These are phyloP conservation scores for Blastobotrys terrestris DNA, from an alignment of 805 yeast species.

Conservation along the genomic window DNA sequence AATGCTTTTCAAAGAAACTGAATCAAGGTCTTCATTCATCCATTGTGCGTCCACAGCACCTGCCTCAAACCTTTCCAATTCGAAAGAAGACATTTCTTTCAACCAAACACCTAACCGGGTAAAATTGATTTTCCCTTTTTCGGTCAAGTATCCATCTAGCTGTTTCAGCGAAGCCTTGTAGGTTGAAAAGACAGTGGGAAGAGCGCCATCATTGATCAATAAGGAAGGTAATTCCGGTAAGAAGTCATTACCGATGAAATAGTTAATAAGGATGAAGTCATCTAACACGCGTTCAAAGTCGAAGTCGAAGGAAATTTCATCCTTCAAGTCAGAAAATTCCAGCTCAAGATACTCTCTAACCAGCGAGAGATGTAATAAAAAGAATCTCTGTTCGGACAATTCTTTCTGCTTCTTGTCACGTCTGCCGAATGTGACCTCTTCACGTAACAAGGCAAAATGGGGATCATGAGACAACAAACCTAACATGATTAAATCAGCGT, in stretches of 20 bases:
- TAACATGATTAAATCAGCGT: slow-evolving; percentile 92
- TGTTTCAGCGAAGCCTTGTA: slow-evolving; percentile 73
- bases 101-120: slow-evolving; percentile 70
- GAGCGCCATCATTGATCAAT: slow-evolving; percentile 91
- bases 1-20: slow-evolving; percentile 27
- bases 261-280: slow-evolving; percentile 86
- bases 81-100: slow-evolving; percentile 68
- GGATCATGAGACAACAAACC: slow-evolving; percentile 91
- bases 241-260: slow-evolving; percentile 97
- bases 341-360: slow-evolving; percentile 86
- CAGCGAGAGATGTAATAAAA: slow-evolving; percentile 73
- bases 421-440: slow-evolving; percentile 87
- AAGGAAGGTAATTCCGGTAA: slow-evolving; percentile 93
- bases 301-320: slow-evolving; percentile 55
- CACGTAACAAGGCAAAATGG: slow-evolving; percentile 90
- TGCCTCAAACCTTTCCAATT: slow-evolving; percentile 77
- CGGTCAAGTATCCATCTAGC: slow-evolving; percentile 79
- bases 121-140: slow-evolving; percentile 74
- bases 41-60: slow-evolving; percentile 78
- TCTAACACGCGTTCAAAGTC: slow-evolving; percentile 86
- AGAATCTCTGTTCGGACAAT: slow-evolving; percentile 75
- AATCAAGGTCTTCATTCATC: slow-evolving; percentile 78
- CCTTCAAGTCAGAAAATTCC: slow-evolving; percentile 71
- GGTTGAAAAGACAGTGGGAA: slow-evolving; percentile 83
- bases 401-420: slow-evolving; percentile 31